Evolutionary conservation across 1,139 yeast species (phyloP).

Genomic region (Suhomyces taliae): DNA sequence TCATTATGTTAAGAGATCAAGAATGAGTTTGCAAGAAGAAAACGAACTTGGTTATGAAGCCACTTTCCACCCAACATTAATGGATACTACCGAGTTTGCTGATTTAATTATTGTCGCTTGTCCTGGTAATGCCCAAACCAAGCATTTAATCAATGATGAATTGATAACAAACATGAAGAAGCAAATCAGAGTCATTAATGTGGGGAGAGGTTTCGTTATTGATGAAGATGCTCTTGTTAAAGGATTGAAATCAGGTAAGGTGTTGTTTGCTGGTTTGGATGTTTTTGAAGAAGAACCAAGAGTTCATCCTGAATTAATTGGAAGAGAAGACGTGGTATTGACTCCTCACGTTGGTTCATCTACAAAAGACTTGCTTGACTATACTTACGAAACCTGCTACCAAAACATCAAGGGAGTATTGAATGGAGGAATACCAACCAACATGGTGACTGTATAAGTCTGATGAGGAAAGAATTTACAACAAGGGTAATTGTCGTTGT

Average conservation of each 20-base stretch:
- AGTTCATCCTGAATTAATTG: conserved; percentile 51
- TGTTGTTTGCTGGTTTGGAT: conserved; percentile 75
- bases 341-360: conserved; percentile 82
- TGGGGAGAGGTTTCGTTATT: conserved; percentile 73
- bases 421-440: neutral
- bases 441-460: too few relatives aligned
- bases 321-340: conserved; percentile 66
- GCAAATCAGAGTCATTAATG: conserved; percentile 68
- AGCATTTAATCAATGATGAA: conserved; percentile 51
- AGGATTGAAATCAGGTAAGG: conserved; percentile 67
- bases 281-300: conserved; percentile 73
- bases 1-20: conserved; percentile 24
- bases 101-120: conserved; percentile 69
- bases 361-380: conserved; percentile 50
- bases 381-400: conserved; percentile 39
- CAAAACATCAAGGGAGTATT: conserved; percentile 12
- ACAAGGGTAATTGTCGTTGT: too few relatives aligned
- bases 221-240: conserved; percentile 70
- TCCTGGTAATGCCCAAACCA: conserved; percentile 64
- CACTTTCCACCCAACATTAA: conserved; percentile 17
- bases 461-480: too few relatives aligned
- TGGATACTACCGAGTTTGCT: conserved; percentile 31
- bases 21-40: conserved; percentile 14
- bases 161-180: conserved; percentile 48
- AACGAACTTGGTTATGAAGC: conserved; percentile 17